Conservation (phyloP, 1,284 basidiomycete genomes). For the Fomitopsis pinicola region DNA sequence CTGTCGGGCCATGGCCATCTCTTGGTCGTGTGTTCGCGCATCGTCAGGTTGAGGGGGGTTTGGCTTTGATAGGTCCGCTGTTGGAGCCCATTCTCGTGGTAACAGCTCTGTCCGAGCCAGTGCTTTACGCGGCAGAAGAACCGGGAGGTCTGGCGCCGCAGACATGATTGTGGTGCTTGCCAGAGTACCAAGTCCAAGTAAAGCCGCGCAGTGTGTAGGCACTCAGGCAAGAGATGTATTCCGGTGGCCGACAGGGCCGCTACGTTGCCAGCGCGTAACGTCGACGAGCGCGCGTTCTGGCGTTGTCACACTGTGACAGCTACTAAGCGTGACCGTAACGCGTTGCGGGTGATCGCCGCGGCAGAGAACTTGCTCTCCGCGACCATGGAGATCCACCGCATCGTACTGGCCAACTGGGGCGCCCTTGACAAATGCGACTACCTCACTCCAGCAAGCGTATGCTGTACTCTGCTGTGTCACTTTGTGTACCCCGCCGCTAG, state of each 20-base stretch:
- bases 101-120: conserved; percentile 6
- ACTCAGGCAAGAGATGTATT: no score
- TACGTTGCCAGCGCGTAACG: background rate
- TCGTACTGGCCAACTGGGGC: background rate
- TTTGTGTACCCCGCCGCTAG: background rate
- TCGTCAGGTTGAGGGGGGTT: conserved; percentile 77
- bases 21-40: conserved; percentile 68
- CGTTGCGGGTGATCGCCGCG: background rate
- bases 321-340: background rate
- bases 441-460: background rate
- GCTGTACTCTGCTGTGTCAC: background rate
- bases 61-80: conserved; percentile 38
- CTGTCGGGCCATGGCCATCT: conserved; percentile 68
- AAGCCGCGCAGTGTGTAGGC: no score
- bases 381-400: background rate
- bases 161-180: conserved; percentile 5
- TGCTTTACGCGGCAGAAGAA: conserved; percentile 15
- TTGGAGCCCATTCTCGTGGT: conserved; percentile 39
- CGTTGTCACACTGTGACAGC: background rate
- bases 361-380: background rate
- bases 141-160: conserved; percentile 13
- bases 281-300: background rate
- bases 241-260: background rate
- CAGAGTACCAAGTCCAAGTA: no score
- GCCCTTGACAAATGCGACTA: background rate